These are phyloP conservation scores for Pestalotiopsis sp. DNA, from an alignment of 2,329 filamentous ascomycete genomes.

Conservation along the genomic window DNA sequence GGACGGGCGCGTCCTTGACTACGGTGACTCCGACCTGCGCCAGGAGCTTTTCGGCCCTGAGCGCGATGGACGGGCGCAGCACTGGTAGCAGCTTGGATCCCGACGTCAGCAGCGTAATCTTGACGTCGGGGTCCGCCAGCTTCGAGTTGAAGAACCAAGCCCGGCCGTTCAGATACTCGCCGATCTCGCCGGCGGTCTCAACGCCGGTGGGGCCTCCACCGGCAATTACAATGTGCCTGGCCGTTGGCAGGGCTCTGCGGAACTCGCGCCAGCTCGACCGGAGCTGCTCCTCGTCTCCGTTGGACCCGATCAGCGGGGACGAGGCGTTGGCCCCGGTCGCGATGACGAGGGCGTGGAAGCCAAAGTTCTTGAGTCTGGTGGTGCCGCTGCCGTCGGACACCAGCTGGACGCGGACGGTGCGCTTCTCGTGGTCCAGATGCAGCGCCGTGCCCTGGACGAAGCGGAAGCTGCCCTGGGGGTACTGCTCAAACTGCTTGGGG, in stretches of 20 bases:
- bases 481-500: constrained; percentile 38
- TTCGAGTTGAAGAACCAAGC: constrained; percentile 38
- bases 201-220: constrained; percentile 47
- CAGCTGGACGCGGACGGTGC: constrained; percentile 33
- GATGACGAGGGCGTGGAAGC: constrained; percentile 48
- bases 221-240: constrained; percentile 45
- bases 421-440: constrained; percentile 34
- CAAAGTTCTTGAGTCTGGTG: constrained; percentile 21
- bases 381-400: constrained; percentile 5
- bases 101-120: constrained; percentile 47
- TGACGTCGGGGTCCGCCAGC: constrained; percentile 35
- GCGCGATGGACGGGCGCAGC: constrained; percentile 39
- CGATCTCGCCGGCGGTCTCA: constrained; percentile 52
- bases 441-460: constrained; percentile 45
- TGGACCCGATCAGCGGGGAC: constrained; percentile 46
- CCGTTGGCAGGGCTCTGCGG: constrained; percentile 38
- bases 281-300: constrained; percentile 33
- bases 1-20: constrained; percentile 42
- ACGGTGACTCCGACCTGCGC: constrained; percentile 49
- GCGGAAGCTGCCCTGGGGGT: constrained; percentile 36
- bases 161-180: constrained; percentile 51
- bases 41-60: constrained; percentile 42
- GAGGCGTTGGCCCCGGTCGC: constrained; percentile 49
- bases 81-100: constrained; percentile 40
- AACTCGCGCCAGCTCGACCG: constrained; percentile 39